phyloP scores from a whole-genome alignment of 1,284 basidiomycete species.

The Trichosporon ovoides region DNA sequence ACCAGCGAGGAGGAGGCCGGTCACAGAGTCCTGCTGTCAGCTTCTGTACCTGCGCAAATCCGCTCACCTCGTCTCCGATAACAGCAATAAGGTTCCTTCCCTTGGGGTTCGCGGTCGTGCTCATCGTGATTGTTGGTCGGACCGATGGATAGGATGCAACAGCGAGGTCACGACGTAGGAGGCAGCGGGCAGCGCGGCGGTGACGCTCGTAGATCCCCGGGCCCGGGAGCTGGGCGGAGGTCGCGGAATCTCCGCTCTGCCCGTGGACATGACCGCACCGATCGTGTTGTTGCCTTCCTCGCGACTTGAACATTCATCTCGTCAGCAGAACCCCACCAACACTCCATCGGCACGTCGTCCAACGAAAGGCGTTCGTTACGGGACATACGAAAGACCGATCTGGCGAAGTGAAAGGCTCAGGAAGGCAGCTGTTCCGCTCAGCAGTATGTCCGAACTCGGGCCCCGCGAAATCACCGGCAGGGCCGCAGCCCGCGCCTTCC shows the following conservation, averaged over 20 bases:
- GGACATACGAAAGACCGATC: background rate
- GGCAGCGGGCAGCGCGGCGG: background rate
- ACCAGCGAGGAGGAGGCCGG: slow-evolving; percentile 83
- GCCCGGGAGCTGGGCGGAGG: background rate
- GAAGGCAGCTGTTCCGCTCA: background rate
- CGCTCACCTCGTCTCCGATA: slow-evolving; percentile 83
- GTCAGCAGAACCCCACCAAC: background rate
- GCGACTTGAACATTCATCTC: background rate
- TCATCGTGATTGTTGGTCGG: slow-evolving; percentile 20
- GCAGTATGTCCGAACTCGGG: slow-evolving; percentile 9
- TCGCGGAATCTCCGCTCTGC: background rate
- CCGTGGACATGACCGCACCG: background rate
- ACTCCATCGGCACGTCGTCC: background rate
- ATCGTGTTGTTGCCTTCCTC: background rate
- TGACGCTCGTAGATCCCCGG: background rate
- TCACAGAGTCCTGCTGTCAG: slow-evolving; percentile 76
- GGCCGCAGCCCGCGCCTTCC: slow-evolving; percentile 15
- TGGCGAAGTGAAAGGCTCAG: no score
- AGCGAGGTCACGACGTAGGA: background rate
- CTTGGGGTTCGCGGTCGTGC: slow-evolving; percentile 52
- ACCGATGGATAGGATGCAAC: background rate
- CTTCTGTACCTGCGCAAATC: background rate
- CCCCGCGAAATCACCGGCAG: slow-evolving; percentile 16
- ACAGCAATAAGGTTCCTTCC: slow-evolving; percentile 73
- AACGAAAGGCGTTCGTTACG: background rate